Base-by-base conservation (phyloP, 345 rosid genomes). In the Boechera retrofracta region DNA sequence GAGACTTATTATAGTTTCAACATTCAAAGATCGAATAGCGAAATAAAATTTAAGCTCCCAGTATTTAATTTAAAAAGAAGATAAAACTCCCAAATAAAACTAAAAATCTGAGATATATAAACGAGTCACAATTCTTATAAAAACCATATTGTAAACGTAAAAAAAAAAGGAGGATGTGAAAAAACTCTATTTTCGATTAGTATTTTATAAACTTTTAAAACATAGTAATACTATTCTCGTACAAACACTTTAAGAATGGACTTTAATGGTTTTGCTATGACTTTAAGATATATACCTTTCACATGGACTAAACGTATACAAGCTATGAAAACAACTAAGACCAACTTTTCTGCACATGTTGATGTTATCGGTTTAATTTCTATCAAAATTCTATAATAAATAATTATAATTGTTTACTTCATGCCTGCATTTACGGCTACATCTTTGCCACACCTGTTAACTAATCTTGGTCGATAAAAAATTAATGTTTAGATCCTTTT, bases 221-320 rank as follows among this genome's bases (percentile, higher is more conserved):
- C 6, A 59, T 41, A 49, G 9, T 9, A 18, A 49, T 28, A 45
- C 16, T 10, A 29, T 41, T 49, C 41, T 39, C 16, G 11, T 26
- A 13, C 7, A 6, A 7, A 26, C 38, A 59, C 67, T 51, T 16
- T 12, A 38, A 51, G 49, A 76, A 69, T 26, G 41, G 60, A 42
- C 35, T 69, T 69, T 38, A 8, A 24, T 24, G 9, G 28, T 48
- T 64, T 56, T 26, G 36, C 67, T 47, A 68, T 64, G 81, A 65
- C 77, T 77, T 71, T 64, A 77, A 48, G 66, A 77, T 49, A 21
- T 55, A 77, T 71, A 77, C 81, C 68, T 77, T 77, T 77, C 81
- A 77, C 77, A 77, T 77, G 76, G 76, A 77, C 73, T 45, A 10
- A 38, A 16, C 52, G 45, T 36, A 42, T 53, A 45, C 32, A 42